These are phyloP conservation scores for Vararia minispora DNA, from an alignment of 768 basidiomycete species.

Conservation along the genomic window DNA sequence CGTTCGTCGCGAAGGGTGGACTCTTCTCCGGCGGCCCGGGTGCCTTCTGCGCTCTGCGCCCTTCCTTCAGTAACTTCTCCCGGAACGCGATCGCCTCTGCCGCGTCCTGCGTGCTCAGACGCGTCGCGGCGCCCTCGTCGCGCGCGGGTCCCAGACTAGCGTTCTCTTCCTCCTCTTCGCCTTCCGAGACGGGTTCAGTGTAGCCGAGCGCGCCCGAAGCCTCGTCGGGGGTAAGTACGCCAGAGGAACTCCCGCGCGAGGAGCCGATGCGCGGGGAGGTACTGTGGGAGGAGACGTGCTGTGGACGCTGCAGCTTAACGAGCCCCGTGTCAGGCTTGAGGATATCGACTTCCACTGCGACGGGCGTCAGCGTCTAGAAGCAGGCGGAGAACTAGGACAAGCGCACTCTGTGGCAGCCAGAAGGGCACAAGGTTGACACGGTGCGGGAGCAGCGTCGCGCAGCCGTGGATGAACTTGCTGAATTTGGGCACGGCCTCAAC, in stretches of 20 bases:
- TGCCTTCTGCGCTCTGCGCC: slow-evolving; percentile 12
- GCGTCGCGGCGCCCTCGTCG: slow-evolving; percentile 76
- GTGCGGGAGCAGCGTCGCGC: slow-evolving; percentile 82
- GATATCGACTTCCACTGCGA: slow-evolving; percentile 86
- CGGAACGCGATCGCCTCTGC: slow-evolving; percentile 82
- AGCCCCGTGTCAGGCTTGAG: slow-evolving; percentile 78
- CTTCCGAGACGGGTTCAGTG: slow-evolving; percentile 88
- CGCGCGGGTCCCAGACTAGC: slow-evolving; percentile 54
- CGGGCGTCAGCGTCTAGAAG: not conserved
- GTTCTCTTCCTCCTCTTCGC: slow-evolving; percentile 80
- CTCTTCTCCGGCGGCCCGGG: slow-evolving; percentile 8
- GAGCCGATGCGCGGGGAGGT: slow-evolving; percentile 25
- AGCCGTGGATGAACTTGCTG: slow-evolving; percentile 96
- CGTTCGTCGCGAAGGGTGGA: slow-evolving; percentile 17
- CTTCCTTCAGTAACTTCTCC: slow-evolving; percentile 62
- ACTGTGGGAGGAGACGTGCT: slow-evolving; percentile 34
- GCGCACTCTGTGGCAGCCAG: slow-evolving; percentile 91
- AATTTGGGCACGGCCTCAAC: slow-evolving; percentile 99
- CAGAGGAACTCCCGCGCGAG: slow-evolving; percentile 25
- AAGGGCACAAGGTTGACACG: slow-evolving; percentile 95
- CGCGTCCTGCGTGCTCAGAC: slow-evolving; percentile 61
- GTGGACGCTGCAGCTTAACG: slow-evolving; percentile 64
- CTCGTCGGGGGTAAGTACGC: slow-evolving; percentile 30
- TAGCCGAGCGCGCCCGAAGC: slow-evolving; percentile 36
- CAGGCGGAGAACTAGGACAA: not conserved